Base-by-base conservation (phyloP, 164 flowering plant genomes). In the Annona cherimola region DNA sequence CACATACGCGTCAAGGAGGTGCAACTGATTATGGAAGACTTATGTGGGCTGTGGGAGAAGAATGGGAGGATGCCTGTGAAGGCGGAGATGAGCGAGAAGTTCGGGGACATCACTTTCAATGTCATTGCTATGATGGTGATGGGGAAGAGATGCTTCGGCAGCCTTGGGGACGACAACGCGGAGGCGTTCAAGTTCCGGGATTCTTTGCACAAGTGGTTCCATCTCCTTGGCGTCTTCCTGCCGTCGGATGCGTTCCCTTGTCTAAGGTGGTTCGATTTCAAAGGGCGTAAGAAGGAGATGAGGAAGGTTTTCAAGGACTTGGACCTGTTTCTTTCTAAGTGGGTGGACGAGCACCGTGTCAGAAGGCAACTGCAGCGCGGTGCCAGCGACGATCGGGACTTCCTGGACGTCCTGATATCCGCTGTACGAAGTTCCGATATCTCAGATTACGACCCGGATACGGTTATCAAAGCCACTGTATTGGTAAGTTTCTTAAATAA, bases 41-140 rank as follows among this genome's bases (percentile, higher is more conserved):
- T 75, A 4, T 69, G 69, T 41, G 43, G 54, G 45, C 43, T 62
- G 5, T 74, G 76, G 57, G 55, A 12, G 26, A 57, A 5, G 60
- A 45, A 63, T n/a, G n/a, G 45, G 5, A 9, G 5, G 14, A 45
- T 12, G 14, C 60, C 61, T 45, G 26, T 68, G 19, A 12, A 57
- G 41, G 66, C 63, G 0, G 74, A 69, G 61, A 76, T 85, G 68
- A 75, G 83, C 69, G 39, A 83, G 67, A 77, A 68, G 62, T 67
- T 84, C n/a, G 18, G 66, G 0, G 74, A 74, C 35, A 16, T 87
- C 63, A 67, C 78, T 0, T 76, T 79, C 44, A 83, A 82, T 50
- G 73, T 68, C 4, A 71, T 84, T 3, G 74, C 78, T 75, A 84
- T 80, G 71, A 83, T 86, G 84, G 43, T 81, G 4, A 79, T 82